Evolutionary conservation across 2,329 filamentous ascomycete genomes (phyloP), one percentile per base, ranked within the genome.

Genomic region (Alternaria ethzedia): DNA sequence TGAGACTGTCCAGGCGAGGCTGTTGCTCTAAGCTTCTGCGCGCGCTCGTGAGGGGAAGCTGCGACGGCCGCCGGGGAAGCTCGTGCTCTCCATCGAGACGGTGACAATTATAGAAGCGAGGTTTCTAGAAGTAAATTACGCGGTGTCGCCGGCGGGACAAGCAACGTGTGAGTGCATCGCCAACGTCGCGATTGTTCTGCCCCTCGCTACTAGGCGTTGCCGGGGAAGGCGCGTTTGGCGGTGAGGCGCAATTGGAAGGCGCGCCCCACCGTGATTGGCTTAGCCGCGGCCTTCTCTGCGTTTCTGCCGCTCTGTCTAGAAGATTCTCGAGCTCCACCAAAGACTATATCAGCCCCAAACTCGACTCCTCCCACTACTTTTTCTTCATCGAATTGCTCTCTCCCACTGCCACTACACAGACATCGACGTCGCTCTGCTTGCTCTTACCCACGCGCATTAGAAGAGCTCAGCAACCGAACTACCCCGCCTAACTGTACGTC

Each of bases 241-340:
- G 75, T 77, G 70, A 76, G 64, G 58, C 64, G 56, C 60, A 52
- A 46, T 21, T n/a, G 57, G 51, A 58, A 47, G 54, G 62, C 50
- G 43, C 28, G 54, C 30, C 59, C 51, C 41, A 56, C 63, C 28
- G 54, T 72, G 66, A 77, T 78, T 77, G 74, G 75, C 64, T 58
- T 46, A 17, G 32, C 65, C 17, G 63, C 36, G 25, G 55, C 61
- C 67, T 78, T 78, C 74, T 71, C 68, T 70, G 67, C 57, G 60
- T 65, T 78, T 78, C 75, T 78, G 72, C 75, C 73, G 66, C 62
- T 65, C 65, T 74, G 70, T 75, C 75, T 78, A 76, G 75, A 78
- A 77, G 72, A 76, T 79, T 78, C 75, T 78, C 69, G 72, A 78
- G 71, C 73, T 76, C 71, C 73, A 72, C 71, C 67, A 69, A 54